Percentiles rank a stretch among this genome's conserved stretches.
These are phyloP conservation scores for Teratosphaeria pseudoeucalypti DNA, from an alignment of 2,329 filamentous ascomycete genomes.

Conservation along the genomic window DNA sequence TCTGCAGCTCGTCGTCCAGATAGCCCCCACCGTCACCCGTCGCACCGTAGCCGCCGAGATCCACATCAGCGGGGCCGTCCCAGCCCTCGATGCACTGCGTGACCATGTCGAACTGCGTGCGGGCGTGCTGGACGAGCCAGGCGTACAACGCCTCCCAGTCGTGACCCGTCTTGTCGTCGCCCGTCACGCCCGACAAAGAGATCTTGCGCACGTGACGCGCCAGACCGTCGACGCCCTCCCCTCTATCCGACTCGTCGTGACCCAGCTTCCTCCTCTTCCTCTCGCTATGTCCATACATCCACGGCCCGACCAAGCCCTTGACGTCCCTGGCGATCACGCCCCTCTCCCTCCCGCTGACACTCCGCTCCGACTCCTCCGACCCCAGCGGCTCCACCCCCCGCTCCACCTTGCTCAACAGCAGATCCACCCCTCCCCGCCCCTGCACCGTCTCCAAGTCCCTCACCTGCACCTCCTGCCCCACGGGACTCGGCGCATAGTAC, in stretches of 20 bases:
- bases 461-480: slow-evolving; percentile 43
- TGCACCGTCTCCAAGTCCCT: slow-evolving; percentile 53
- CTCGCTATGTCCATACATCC: slow-evolving; percentile 56
- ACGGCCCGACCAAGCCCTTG: slow-evolving; percentile 59
- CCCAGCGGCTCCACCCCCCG: slow-evolving; percentile 5
- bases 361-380: background rate
- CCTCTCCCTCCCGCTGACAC: slow-evolving; percentile 4
- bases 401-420: slow-evolving; percentile 51
- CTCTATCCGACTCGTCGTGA: background rate
- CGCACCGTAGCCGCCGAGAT: slow-evolving; percentile 44
- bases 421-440: slow-evolving; percentile 48
- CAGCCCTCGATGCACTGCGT: slow-evolving; percentile 57
- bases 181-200: slow-evolving; percentile 15
- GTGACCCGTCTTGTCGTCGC: slow-evolving; percentile 34
- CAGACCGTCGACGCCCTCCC: slow-evolving; percentile 1
- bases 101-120: slow-evolving; percentile 51
- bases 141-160: slow-evolving; percentile 61
- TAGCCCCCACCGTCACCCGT: slow-evolving; percentile 39
- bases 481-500: slow-evolving; percentile 52
- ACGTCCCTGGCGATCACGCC: slow-evolving; percentile 48
- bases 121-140: slow-evolving; percentile 55
- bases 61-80: slow-evolving; percentile 62
- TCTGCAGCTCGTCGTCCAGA: slow-evolving; percentile 50
- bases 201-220: slow-evolving; percentile 15
- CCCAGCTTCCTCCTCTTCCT: slow-evolving; percentile 38